Evolutionary conservation across 805 yeast genomes (phyloP), one percentile per base, ranked within the genome.

Genomic region (Middelhovenomyces tepae): DNA sequence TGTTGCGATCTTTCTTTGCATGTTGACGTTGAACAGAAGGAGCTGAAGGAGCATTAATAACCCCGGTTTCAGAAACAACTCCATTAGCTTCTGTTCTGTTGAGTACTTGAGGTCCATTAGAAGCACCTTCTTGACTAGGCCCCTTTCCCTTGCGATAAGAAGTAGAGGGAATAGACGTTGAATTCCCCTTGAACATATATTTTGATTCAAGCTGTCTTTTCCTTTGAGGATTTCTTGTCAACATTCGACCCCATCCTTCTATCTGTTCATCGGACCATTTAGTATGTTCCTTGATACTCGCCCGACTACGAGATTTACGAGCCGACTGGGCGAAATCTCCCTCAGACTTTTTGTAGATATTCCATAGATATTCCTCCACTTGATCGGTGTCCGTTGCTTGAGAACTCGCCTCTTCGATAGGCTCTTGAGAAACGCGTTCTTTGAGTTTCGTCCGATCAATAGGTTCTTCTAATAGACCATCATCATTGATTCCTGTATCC

Each of bases 191-290:
- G 38, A 68, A 67, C 62, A 73, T 60, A 44, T 62, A 75, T 41
- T 69, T 69, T 33, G 76, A 78, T 46, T 82, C 93, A 36, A 82
- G 51, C 2, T 73, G 38, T 44, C 70, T 69, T 42, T 71, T 77
- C 36, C 81, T 64, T 27, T 64, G 63, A 1, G 91, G 85, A 27
- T 75, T 71, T 46, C 71, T 71, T 32, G 72, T 66, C 13, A 86
- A 51, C 79, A 81, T 79, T 36, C 80, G 60, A 1, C 79, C 78
- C 96, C 96, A 89, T 0, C 95, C 94, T 63, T 87, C 95, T 30
- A 89, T 73, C 52, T 84, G 94, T 49, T 85, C 95, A 54, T 86
- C 87, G 0, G 86, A 64, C 95, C 94, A 85, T 1, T 64, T 63
- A 0, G 78, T 69, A 23, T 64, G 62, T 4, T 53, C 44, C 42